phyloP scores from a whole-genome alignment of 176 grass and related monocot species.

The Miscanthus lutarioriparius region DNA sequence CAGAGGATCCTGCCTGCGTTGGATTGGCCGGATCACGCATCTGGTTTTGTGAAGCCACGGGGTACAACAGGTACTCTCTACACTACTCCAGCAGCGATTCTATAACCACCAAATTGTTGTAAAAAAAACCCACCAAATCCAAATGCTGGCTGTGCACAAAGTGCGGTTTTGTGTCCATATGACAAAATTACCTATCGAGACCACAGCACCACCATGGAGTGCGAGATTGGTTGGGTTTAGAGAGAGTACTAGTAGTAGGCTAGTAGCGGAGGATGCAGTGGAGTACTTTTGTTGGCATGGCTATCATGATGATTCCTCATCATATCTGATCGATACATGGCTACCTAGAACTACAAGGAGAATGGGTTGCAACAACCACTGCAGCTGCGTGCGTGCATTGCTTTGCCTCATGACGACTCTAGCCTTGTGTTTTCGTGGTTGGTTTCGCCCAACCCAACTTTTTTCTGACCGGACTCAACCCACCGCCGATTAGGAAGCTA shows the following conservation, averaged over 20 bases:
- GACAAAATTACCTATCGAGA: conserved; percentile 34
- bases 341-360: not conserved
- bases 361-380: conserved; percentile 8
- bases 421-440: not conserved
- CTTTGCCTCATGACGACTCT: not conserved
- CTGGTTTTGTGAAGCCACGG: too few species aligned
- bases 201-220: conserved; percentile 18
- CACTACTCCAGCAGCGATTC: too few species aligned
- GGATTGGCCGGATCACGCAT: not conserved
- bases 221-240: conserved; percentile 29
- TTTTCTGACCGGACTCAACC: conserved; percentile 15
- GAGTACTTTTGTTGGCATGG: conserved; percentile 27
- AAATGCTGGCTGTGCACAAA: not conserved
- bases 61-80: too few species aligned
- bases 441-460: conserved; percentile 4
- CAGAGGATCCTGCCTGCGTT: not conserved
- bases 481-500: not conserved
- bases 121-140: too few species aligned
- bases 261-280: not conserved
- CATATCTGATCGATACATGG: conserved; percentile 21
- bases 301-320: conserved; percentile 25
- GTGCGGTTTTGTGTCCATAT: conserved; percentile 20
- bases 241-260: not conserved
- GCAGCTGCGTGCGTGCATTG: not conserved
- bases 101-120: conserved; percentile 19